Conservation (phyloP, 2,329 filamentous ascomycete species). For the Fusarium palustre region DNA sequence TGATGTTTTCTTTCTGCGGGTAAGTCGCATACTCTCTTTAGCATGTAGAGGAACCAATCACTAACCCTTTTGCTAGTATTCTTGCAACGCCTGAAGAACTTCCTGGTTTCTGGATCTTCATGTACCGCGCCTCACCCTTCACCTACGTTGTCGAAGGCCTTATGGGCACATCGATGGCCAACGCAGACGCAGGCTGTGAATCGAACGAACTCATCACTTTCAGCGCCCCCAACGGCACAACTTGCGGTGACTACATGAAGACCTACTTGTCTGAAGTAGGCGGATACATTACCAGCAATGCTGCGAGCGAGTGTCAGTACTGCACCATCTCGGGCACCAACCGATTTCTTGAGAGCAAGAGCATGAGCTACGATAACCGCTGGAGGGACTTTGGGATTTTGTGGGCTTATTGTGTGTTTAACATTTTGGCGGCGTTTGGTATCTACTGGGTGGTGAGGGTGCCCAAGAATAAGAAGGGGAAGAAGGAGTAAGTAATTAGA, state of each 20-base stretch:
- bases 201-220: constrained; percentile 73
- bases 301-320: constrained; percentile 57
- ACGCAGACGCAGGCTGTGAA: constrained; percentile 70
- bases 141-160: constrained; percentile 79
- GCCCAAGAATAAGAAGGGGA: constrained; percentile 46
- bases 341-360: constrained; percentile 54
- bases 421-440: constrained; percentile 61
- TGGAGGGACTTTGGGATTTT: constrained; percentile 70
- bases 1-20: constrained; percentile 73
- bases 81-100: constrained; percentile 69
- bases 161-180: constrained; percentile 71
- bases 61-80: constrained; percentile 58
- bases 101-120: constrained; percentile 82
- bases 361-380: constrained; percentile 60
- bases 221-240: constrained; percentile 64
- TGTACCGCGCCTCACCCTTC: constrained; percentile 79
- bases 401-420: constrained; percentile 65
- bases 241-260: constrained; percentile 67
- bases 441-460: constrained; percentile 61
- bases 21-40: constrained; percentile 58
- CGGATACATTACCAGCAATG: constrained; percentile 57
- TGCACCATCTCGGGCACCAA: constrained; percentile 56
- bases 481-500: constrained; percentile 22
- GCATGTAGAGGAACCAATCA: accelerated
- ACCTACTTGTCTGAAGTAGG: constrained; percentile 58